Percentiles rank a stretch among this genome's conserved stretches.
Conservation (phyloP, 176 grass and related monocot genomes). For the Rhynchospora pubera region DNA sequence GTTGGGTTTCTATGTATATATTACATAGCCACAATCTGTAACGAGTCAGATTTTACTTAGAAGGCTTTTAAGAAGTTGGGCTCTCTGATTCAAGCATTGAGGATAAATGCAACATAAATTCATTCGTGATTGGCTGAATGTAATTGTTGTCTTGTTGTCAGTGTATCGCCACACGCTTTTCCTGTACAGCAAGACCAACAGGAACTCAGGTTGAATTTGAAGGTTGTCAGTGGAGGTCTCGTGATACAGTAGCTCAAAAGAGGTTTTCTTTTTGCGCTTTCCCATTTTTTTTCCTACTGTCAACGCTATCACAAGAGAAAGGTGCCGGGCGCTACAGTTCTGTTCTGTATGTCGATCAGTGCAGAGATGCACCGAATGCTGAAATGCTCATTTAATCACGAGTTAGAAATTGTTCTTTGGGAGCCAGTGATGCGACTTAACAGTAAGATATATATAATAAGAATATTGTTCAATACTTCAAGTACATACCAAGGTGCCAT, state of each 20-base stretch:
- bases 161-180: background rate
- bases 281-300: background rate
- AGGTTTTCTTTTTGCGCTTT: constrained; percentile 16
- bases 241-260: constrained; percentile 28
- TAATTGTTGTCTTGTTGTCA: background rate
- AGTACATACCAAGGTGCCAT: background rate
- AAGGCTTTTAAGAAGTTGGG: background rate
- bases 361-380: background rate
- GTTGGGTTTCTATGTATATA: background rate
- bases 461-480: background rate
- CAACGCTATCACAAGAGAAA: constrained; percentile 5
- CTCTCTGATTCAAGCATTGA: background rate
- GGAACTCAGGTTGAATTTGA: background rate
- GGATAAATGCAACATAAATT: background rate
- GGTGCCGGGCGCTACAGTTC: background rate
- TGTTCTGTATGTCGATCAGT: background rate
- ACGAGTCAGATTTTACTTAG: background rate
- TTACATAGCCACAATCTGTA: background rate
- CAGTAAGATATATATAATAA: background rate
- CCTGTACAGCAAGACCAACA: background rate
- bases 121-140: background rate
- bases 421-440: background rate
- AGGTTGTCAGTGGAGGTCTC: constrained; percentile 18
- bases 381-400: background rate
- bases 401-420: background rate